These are phyloP conservation scores for Yarrowia deformans DNA, from an alignment of 805 yeast species.

Conservation along the genomic window DNA sequence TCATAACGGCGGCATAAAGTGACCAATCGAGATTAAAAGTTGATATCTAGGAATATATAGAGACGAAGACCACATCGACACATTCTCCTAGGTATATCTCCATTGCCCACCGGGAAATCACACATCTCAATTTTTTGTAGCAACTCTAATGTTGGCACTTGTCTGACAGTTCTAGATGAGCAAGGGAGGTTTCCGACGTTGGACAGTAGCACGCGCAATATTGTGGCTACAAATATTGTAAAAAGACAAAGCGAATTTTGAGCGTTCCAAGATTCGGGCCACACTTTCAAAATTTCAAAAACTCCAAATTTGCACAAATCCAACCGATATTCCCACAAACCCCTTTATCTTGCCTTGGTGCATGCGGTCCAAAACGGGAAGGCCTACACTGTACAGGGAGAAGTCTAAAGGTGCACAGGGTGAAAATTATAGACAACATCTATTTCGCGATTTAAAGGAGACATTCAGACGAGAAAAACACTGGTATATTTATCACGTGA, in stretches of 20 bases:
- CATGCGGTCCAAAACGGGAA: conserved; percentile 9
- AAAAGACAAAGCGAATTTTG: too few species aligned
- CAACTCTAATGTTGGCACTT: background rate
- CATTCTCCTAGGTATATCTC: background rate
- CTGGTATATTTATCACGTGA: background rate
- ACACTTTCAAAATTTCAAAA: too few species aligned
- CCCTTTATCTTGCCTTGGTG: background rate
- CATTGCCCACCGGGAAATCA: background rate
- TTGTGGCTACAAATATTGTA: background rate
- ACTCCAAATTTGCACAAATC: background rate
- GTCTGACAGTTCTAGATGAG: conserved; percentile 4
- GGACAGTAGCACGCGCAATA: background rate
- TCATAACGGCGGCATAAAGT: background rate
- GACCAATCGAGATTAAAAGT: background rate
- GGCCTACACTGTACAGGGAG: conserved; percentile 21
- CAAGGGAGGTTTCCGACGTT: background rate
- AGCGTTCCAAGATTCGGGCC: too few species aligned
- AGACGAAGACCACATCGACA: background rate
- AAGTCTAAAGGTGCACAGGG: conserved; percentile 5
- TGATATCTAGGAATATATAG: background rate
- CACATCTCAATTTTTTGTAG: background rate
- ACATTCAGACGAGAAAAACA: too few species aligned
- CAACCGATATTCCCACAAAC: conserved; percentile 3
- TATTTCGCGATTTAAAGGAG: background rate
- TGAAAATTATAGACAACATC: background rate